A percentile compares a stretch with the other conserved stretches of the same genome.
Conservation (phyloP, 2,329 filamentous ascomycete genomes). For the Hypoxylon sp. region DNA sequence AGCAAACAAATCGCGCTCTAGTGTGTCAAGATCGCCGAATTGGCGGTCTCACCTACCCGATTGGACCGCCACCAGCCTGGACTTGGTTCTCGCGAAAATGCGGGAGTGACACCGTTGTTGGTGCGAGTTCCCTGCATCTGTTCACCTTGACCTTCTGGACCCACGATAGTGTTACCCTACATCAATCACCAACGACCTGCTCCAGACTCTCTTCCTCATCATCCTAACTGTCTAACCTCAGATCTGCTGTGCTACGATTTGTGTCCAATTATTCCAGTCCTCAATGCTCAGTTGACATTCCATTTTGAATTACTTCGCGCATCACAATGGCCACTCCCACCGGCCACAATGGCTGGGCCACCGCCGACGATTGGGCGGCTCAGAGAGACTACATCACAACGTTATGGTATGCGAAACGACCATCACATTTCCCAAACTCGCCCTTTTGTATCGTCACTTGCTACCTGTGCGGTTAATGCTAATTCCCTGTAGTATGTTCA, state of each 20-base stretch:
- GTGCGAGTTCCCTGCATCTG: constrained; percentile 11
- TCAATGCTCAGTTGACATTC: constrained; percentile 12
- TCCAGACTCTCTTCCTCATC: background rate
- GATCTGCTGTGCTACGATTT: constrained; percentile 21
- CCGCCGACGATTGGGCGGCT: constrained; percentile 49
- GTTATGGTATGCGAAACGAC: constrained; percentile 41
- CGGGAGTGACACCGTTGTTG: constrained; percentile 16
- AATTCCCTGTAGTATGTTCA: constrained; percentile 32
- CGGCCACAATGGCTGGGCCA: constrained; percentile 49
- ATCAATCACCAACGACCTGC: constrained; percentile 7
- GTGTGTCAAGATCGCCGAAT: constrained; percentile 21
- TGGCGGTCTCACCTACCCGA: constrained; percentile 30
- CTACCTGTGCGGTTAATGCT: constrained; percentile 12
- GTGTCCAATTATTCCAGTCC: constrained; percentile 1
- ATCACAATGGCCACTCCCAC: constrained; percentile 45
- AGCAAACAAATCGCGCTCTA: constrained; percentile 9
- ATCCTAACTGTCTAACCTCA: constrained; percentile 10
- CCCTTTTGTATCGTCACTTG: background rate
- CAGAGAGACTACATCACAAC: constrained; percentile 48
- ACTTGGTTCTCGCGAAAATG: constrained; percentile 13
- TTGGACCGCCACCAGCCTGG: constrained; percentile 18
- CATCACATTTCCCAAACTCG: background rate
- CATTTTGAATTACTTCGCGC: constrained; percentile 8
- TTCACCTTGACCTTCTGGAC: constrained; percentile 5
- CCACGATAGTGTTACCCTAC: constrained; percentile 26